Conservation (phyloP, 768 basidiomycete species). For the Macrolepiota dolichaula region DNA sequence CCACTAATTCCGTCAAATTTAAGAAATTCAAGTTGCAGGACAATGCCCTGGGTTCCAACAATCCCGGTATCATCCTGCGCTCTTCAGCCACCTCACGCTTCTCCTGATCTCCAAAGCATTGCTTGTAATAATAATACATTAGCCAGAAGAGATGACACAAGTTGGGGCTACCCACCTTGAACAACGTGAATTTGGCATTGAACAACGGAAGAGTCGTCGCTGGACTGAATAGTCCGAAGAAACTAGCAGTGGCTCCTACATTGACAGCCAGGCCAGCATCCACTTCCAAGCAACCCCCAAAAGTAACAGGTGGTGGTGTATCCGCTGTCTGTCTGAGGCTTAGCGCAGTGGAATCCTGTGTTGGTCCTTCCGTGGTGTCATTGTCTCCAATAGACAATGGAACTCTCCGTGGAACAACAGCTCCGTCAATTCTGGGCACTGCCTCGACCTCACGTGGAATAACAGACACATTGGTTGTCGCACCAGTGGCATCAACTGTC, state of each 20-base stretch:
- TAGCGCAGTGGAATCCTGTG: too few species aligned
- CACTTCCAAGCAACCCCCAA: slow-evolving; percentile 33
- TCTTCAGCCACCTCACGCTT: not conserved
- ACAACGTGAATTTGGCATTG: slow-evolving; percentile 31
- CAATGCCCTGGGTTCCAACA: not conserved
- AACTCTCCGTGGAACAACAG: not conserved
- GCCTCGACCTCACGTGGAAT: not conserved
- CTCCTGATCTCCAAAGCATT: slow-evolving; percentile 15
- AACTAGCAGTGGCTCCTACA: slow-evolving; percentile 35
- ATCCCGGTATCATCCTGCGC: not conserved
- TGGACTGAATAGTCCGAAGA: slow-evolving; percentile 37
- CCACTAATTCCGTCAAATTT: not conserved
- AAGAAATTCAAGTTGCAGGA: not conserved
- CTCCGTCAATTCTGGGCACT: not conserved
- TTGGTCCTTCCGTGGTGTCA: not conserved
- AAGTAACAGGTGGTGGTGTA: not conserved
- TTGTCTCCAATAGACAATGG: not conserved
- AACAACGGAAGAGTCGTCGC: slow-evolving; percentile 30
- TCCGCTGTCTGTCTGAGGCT: not conserved
- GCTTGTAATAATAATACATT: too few species aligned
- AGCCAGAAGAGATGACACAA: too few species aligned
- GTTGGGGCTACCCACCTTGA: slow-evolving; percentile 34
- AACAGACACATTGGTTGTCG: not conserved
- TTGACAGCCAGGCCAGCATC: slow-evolving; percentile 31
- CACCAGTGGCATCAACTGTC: slow-evolving; percentile 18